Percentiles rank a stretch among this genome's conserved stretches.
Evolutionary conservation across 2,329 filamentous ascomycete species (phyloP).

Genomic region (Emmonsia crescens): DNA sequence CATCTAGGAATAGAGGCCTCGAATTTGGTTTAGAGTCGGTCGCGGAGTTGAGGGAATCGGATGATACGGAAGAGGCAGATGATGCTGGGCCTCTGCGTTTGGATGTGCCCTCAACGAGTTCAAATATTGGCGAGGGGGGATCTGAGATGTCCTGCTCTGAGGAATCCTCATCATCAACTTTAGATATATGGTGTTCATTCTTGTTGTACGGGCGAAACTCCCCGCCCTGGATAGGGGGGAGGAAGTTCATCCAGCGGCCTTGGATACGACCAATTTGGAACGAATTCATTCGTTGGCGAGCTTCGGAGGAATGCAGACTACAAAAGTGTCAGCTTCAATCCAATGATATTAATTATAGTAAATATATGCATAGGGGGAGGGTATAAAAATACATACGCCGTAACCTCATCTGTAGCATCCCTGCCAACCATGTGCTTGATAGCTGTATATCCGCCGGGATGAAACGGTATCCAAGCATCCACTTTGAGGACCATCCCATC

Average conservation of each 20-base stretch:
- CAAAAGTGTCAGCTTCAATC: slow-evolving; percentile 2
- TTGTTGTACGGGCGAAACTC: slow-evolving; percentile 51
- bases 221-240: slow-evolving; percentile 86
- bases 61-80: slow-evolving; percentile 20
- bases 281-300: slow-evolving; percentile 62
- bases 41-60: slow-evolving; percentile 16
- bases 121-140: slow-evolving; percentile 49
- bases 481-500: slow-evolving; percentile 74
- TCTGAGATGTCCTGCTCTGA: slow-evolving; percentile 47
- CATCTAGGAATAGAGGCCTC: slow-evolving; percentile 56
- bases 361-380: slow-evolving; percentile 9
- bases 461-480: slow-evolving; percentile 78
- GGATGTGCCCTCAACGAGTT: slow-evolving; percentile 36
- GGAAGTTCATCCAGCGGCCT: slow-evolving; percentile 75
- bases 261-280: slow-evolving; percentile 78
- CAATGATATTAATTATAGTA: slow-evolving; percentile 8
- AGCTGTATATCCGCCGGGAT: slow-evolving; percentile 83
- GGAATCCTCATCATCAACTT: slow-evolving; percentile 31
- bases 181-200: slow-evolving; percentile 22
- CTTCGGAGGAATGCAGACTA: slow-evolving; percentile 73
- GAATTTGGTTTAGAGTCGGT: slow-evolving; percentile 19
- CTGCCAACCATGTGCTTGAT: slow-evolving; percentile 88
- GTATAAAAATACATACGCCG: slow-evolving; percentile 48
- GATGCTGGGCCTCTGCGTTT: slow-evolving; percentile 29
- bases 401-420: slow-evolving; percentile 91